Conservation (phyloP, 2,329 filamentous ascomycete species). For the Cadophora gregata region DNA sequence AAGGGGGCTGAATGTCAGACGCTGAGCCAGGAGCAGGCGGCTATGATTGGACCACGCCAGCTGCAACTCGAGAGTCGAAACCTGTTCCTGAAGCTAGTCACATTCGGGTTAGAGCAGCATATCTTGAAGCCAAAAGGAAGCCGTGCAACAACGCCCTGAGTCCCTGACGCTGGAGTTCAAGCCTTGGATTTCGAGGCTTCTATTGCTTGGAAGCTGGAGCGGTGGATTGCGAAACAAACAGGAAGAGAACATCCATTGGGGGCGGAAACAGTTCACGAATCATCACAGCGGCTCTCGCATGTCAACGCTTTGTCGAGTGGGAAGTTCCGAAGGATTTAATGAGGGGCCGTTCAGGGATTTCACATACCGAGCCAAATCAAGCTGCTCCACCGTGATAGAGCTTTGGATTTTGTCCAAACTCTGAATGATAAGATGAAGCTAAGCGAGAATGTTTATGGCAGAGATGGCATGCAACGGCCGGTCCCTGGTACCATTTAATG, state of each 20-base stretch:
- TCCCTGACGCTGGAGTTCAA: not conserved
- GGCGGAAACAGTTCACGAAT: not conserved
- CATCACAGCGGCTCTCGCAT: not conserved
- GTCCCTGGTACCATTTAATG: not conserved
- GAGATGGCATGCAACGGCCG: not conserved
- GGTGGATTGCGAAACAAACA: not conserved
- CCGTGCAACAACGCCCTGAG: not conserved
- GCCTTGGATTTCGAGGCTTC: not conserved
- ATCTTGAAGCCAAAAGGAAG: slow-evolving; percentile 4
- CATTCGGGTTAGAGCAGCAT: not conserved
- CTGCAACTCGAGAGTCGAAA: not conserved
- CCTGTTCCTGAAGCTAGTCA: slow-evolving; percentile 9
- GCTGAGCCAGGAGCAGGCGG: too few species aligned
- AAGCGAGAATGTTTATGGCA: slow-evolving; percentile 3
- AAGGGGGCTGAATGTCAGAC: slow-evolving; percentile 1
- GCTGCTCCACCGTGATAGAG: not conserved
- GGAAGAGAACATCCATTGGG: not conserved
- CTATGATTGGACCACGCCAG: not conserved
- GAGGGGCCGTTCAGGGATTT: not conserved
- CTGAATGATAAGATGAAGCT: slow-evolving; percentile 1
- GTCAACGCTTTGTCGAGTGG: not conserved
- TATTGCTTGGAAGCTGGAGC: too few species aligned
- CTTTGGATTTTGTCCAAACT: not conserved
- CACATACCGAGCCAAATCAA: not conserved
- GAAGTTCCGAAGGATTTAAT: not conserved